A percentile compares a stretch with the other conserved stretches of the same genome.
Conservation (phyloP, 495 filamentous ascomycete genomes). For the Aspergillus avenaceus region DNA sequence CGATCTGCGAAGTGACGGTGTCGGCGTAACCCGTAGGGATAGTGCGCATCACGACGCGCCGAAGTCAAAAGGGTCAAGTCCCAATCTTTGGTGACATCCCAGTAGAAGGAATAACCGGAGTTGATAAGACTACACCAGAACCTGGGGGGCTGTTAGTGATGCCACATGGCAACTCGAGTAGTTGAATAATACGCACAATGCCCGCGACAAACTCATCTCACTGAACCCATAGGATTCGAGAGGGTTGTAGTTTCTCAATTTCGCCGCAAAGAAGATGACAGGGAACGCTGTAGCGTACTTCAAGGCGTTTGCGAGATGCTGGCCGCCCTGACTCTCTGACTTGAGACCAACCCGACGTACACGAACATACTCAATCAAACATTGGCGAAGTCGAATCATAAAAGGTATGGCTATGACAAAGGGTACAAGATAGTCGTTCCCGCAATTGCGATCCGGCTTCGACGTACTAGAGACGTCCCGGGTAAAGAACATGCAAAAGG, state of each 20-base stretch:
- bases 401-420: conserved; percentile 77
- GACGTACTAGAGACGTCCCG: conserved; percentile 66
- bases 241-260: conserved; percentile 65
- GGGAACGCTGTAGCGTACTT: conserved; percentile 94
- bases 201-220: conserved; percentile 51
- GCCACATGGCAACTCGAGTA: too few relatives aligned
- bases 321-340: conserved; percentile 63
- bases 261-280: conserved; percentile 71
- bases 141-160: conserved; percentile 25
- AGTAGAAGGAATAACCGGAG: conserved; percentile 91
- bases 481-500: conserved; percentile 83
- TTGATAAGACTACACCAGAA: conserved; percentile 68
- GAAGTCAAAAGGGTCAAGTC: conserved; percentile 77
- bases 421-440: conserved; percentile 70
- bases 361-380: conserved; percentile 79
- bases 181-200: conserved; percentile 37
- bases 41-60: conserved; percentile 46
- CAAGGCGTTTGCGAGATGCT: conserved; percentile 86
- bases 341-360: conserved; percentile 50
- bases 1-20: conserved; percentile 64
- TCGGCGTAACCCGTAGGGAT: conserved; percentile 74
- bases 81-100: conserved; percentile 97
- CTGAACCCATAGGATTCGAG: conserved; percentile 48
- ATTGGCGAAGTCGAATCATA: conserved; percentile 85
- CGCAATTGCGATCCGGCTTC: conserved; percentile 75